Base-by-base conservation (phyloP, 768 basidiomycete genomes). In the Suillus clintonianus region DNA sequence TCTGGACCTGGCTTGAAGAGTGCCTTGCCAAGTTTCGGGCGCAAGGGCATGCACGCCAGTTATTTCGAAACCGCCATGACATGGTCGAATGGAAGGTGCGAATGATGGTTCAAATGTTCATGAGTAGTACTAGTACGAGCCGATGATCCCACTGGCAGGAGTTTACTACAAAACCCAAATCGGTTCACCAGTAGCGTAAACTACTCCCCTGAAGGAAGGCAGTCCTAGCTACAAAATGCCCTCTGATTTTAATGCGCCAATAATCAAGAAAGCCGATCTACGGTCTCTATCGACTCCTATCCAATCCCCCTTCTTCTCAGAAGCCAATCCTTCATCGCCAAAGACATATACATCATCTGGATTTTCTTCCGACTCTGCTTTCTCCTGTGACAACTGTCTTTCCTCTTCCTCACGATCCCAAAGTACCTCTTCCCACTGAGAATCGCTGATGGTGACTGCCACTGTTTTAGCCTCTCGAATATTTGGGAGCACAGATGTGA, bases 371-470 rank as follows among this genome's bases (percentile, higher is more conserved):
- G 60, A 30, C 4, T 73, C 70, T 15, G 65, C 62, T 42, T 55
- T 67, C 48, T 73, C 72, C 56, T 59, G 63, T 19, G 73, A 72
- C 39, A 57, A 27, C 55, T 68, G 64, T 62, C 67, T 74, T 60
- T 83, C 83, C 58, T 86, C 86, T 62, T 88, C 87, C 71, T 91
- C 90, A 17, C 87, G 80, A 66, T 89, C 86, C 86, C 88, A 92
- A 32, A 92, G 77, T 2, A 92, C 87, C 67, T 93, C 92, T 59
- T 90, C 88, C 92, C 90, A 93, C 66, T 91, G 89, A 1, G 84
- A 80, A 61, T 91, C 89, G 59, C 87, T 89, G 64, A 91, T 88
- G 0, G 89, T 90, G 30, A 94, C 89, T 4, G 90, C 91, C 24
- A 88, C 88, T 10, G 88, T 89, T 71, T 85, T 89, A 14, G 90